Base-by-base conservation (phyloP, 2,329 filamentous ascomycete genomes). In the Phoma sp. region DNA sequence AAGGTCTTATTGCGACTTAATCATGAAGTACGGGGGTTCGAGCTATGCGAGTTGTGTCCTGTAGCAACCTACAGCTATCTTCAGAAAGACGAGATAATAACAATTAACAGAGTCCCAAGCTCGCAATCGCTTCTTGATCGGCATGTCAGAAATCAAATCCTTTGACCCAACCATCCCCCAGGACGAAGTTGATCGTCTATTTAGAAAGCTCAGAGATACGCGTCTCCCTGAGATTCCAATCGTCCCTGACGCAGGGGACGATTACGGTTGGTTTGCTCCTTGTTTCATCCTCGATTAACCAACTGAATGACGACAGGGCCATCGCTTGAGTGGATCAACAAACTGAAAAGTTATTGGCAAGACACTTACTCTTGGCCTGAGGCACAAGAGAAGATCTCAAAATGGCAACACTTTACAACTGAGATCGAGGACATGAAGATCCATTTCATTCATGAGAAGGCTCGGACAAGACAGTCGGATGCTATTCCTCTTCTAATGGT, bases 401-500 rank as follows among this genome's bases (percentile, higher is more conserved):
- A 58, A 38, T 71, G 69, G 58, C 55, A 69, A 7, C 74, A 77
- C 47, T 76, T 66, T 56, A 70, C 59, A 3, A 74, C 73, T 1
- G 56, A 61, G n/a, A 65, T 76, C 27, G 73, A 77, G 54, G 57
- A 60, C 5, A 43, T 75, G 4, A 67, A 65, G 3, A 59, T 77
- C n/a, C 74, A 76, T 60, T 78, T 78, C 58, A 59, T 78, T n/a
- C 74, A 77, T 52, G 68, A 73, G 30, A 67, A 64, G 39, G 64
- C 63, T 4, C 49, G 60, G 33, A 46, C 42, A n/a, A 41, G 60
- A n/a, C 46, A 52, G 73, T 77, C 38, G 3, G 58, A 70, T 18
- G 76, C 75, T 0, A 75, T 79, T 30, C 76, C 78, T 0, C 59
- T 80, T 1, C 59, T 80, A 1, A 59, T 79, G 29, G 60, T 77